phyloP scores from a whole-genome alignment of 2,329 filamentous ascomycete genomes.

The Neopestalotiopsis rosae region DNA sequence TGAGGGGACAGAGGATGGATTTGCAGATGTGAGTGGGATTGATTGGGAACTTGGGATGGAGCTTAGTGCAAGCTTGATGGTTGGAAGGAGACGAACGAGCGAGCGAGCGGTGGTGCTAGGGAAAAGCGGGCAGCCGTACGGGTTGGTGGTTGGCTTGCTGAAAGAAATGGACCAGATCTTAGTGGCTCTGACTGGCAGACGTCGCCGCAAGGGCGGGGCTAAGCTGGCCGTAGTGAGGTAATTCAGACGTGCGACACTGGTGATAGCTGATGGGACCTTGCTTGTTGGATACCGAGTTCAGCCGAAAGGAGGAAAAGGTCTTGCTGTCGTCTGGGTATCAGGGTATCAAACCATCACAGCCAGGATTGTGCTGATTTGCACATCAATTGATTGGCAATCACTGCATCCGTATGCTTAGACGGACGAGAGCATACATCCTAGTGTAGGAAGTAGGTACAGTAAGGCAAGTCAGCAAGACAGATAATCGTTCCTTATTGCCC shows the following conservation, averaged over 20 bases:
- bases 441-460: not conserved
- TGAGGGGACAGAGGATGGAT: slow-evolving; percentile 14
- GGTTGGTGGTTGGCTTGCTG: slow-evolving; percentile 8
- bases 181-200: slow-evolving; percentile 18
- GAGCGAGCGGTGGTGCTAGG: not conserved
- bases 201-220: slow-evolving; percentile 16
- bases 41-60: slow-evolving; percentile 12
- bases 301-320: slow-evolving; percentile 11
- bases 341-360: not conserved
- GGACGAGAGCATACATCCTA: not conserved
- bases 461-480: too few relatives aligned
- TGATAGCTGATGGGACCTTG: slow-evolving; percentile 4
- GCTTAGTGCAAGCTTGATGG: not conserved
- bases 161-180: slow-evolving; percentile 17
- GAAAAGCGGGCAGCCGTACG: slow-evolving; percentile 6
- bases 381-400: not conserved
- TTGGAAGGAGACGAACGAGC: not conserved
- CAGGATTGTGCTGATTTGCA: not conserved
- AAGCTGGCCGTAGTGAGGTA: slow-evolving; percentile 17
- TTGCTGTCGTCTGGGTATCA: not conserved
- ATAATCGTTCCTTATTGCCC: not conserved
- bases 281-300: slow-evolving; percentile 17
- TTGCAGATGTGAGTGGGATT: slow-evolving; percentile 3
- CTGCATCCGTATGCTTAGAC: not conserved
- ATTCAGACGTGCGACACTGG: slow-evolving; percentile 8